Percentiles rank a stretch among this genome's conserved stretches.
Evolutionary conservation across 73 alveolate genomes (phyloP).

Genomic region (Tetrahymena thermophila): DNA sequence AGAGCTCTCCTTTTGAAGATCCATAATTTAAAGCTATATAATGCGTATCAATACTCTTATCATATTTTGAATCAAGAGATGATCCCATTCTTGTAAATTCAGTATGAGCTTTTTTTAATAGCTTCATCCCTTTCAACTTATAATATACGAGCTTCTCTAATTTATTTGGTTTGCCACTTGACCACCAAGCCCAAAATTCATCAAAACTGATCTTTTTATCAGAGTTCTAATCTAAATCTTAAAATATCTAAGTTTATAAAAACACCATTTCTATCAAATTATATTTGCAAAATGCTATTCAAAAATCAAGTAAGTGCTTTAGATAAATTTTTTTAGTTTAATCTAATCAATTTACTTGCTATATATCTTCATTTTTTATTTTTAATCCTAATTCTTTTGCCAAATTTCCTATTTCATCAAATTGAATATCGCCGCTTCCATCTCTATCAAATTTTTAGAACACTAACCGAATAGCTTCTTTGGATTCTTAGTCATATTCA

Average conservation of each 20-base stretch:
- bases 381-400: neutral
- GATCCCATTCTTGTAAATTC: constrained; percentile 29
- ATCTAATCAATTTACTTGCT: neutral
- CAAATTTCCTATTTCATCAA: neutral
- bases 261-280: neutral
- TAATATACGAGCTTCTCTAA: constrained; percentile 16
- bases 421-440: neutral
- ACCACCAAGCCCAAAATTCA: constrained; percentile 43
- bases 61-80: constrained; percentile 18
- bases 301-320: neutral
- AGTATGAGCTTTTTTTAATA: constrained; percentile 7
- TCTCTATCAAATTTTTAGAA: neutral
- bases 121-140: constrained; percentile 13
- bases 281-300: neutral
- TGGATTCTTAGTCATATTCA: neutral
- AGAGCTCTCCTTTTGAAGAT: constrained; percentile 1
- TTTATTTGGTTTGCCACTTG: constrained; percentile 22
- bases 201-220: constrained; percentile 32
- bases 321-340: neutral
- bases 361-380: neutral
- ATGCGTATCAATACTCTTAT: constrained; percentile 6
- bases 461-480: neutral
- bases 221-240: neutral
- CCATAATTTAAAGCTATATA: constrained; percentile 34
- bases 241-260: constrained; percentile 6